These are phyloP conservation scores for Hordeum marinum DNA, from an alignment of 176 grass and related monocot genomes.

Conservation along the genomic window DNA sequence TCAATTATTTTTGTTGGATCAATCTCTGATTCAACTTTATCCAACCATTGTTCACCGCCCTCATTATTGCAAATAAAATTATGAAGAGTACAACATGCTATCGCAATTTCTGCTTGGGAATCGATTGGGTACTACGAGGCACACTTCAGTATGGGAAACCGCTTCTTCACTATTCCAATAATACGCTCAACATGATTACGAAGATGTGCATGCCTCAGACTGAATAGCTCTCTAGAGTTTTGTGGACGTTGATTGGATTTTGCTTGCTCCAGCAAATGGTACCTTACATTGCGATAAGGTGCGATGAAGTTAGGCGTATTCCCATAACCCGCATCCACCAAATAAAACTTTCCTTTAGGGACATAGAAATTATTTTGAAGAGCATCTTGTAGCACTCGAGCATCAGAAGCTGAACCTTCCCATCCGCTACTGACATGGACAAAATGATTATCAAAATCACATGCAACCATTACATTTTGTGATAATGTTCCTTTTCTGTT, in stretches of 20 bases:
- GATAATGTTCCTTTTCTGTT: too few species aligned
- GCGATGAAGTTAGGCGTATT: neutral
- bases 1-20: neutral
- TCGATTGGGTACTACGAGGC: neutral
- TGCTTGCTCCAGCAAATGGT: neutral
- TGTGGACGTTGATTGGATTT: neutral
- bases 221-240: neutral
- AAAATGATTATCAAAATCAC: too few species aligned
- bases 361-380: too few species aligned
- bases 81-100: neutral
- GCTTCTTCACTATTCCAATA: neutral
- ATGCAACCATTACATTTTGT: too few species aligned
- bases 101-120: too few species aligned
- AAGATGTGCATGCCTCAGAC: neutral
- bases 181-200: neutral
- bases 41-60: neutral
- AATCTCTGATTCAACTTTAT: neutral
- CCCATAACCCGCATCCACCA: neutral
- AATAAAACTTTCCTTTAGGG: too few species aligned
- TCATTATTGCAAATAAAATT: neutral
- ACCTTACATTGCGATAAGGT: neutral
- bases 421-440: too few species aligned
- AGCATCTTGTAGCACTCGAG: too few species aligned
- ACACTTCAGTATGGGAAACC: neutral
- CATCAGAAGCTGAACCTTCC: too few species aligned